Base-by-base conservation (phyloP, 257 asterid genomes). In the Solanum sejunctum region DNA sequence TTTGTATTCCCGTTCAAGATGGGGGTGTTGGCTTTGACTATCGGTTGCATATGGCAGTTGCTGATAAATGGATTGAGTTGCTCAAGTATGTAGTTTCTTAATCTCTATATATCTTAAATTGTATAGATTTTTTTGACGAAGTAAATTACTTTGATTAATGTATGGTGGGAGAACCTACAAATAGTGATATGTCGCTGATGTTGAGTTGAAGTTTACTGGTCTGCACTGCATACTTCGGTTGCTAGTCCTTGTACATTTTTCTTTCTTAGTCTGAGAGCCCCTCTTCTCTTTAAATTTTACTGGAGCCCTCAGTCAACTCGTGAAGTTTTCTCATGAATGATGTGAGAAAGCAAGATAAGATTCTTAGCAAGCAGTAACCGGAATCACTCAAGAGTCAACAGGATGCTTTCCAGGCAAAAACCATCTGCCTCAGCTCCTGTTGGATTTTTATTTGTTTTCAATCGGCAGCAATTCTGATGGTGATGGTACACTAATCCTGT, bases 11-110 rank as follows among this genome's bases (percentile, higher is more conserved):
- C 79, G 92, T 95, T 88, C 88, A 89, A 91, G 99, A 95, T 90
- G 99, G 99, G 7, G 99, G 99, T 80, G 89, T 95, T 87, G 99
- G 99, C 75, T 97, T 97, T 89, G 98, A 97, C 89, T 97, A 93
- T 89, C 98, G 99, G 82, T 93, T 97, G 81, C 99, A 97, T 81
- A 97, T 97, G 99, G 99, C 99, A 83, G 87, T 97, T 89, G 98
- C 99, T 56, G 99, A 97, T 90, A 95, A 97, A 88, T 97, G 99
- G 99, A 94, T 97, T 84, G 98, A 95, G 87, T 89, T 90, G 82
- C 98, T 97, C 89, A 91, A 92, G 98, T 93, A 94, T 87, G 96
- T 86, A 87, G 15, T 57, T 86, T 84, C 85, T 87, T 80, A 56
- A 82, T 72, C 89, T 86, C 67, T 77, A 83, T 70, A 83, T 80